Conservation (phyloP, 352 stramenopile genomes). For the Aphanomyces cochlioides region DNA sequence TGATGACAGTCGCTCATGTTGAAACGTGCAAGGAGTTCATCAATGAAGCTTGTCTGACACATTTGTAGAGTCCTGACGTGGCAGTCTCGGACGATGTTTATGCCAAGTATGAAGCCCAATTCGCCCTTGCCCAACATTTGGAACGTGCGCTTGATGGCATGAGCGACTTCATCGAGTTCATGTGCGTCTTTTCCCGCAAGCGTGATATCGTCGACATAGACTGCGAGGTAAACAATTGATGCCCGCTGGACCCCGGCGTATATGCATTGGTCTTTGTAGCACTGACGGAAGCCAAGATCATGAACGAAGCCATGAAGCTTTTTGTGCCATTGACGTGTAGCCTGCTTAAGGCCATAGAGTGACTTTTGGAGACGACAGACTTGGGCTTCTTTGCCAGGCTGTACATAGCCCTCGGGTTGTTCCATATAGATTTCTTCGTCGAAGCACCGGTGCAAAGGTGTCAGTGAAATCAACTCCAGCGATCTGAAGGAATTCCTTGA, state of each 20-base stretch:
- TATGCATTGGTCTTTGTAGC: not conserved
- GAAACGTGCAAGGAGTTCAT: not conserved
- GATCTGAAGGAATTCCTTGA: not conserved
- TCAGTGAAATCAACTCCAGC: not conserved
- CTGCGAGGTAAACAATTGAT: not conserved
- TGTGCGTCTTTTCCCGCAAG: no score
- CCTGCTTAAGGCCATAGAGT: conserved; percentile 12
- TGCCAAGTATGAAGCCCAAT: not conserved
- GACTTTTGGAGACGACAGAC: not conserved
- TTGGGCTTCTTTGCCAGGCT: conserved; percentile 1
- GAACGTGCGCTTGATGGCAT: not conserved
- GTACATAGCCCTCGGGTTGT: conserved; percentile 7
- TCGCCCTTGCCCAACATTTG: not conserved
- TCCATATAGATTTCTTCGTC: not conserved
- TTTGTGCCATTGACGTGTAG: not conserved
- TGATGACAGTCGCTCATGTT: not conserved
- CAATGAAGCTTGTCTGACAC: no score
- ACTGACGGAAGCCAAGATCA: not conserved
- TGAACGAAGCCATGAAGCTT: not conserved
- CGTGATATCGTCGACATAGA: not conserved
- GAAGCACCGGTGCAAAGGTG: not conserved
- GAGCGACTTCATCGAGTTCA: no score
- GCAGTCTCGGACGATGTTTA: not conserved
- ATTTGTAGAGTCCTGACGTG: not conserved
- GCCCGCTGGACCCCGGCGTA: not conserved